These are phyloP conservation scores for Termitomyces sp. DNA, from an alignment of 768 basidiomycete genomes.

Conservation along the genomic window DNA sequence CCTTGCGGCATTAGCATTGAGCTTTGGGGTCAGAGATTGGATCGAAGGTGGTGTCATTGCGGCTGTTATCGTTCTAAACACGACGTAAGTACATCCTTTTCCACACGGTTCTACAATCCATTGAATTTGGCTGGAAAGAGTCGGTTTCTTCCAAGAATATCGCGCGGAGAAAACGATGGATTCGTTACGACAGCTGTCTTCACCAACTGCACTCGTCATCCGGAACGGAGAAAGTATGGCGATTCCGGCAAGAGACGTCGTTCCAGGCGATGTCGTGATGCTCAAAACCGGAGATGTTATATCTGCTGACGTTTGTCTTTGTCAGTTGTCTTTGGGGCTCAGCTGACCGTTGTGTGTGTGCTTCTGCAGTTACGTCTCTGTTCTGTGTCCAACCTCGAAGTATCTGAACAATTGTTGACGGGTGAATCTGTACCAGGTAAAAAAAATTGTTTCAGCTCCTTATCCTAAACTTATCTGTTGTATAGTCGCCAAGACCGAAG, in stretches of 20 bases:
- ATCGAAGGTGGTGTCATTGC: slow-evolving; percentile 48
- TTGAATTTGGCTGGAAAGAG: slow-evolving; percentile 15
- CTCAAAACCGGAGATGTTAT: slow-evolving; percentile 38
- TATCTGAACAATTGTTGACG: slow-evolving; percentile 47
- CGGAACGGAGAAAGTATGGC: slow-evolving; percentile 34
- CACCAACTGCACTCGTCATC: slow-evolving; percentile 40
- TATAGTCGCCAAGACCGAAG: slow-evolving; percentile 34
- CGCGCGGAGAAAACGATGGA: slow-evolving; percentile 47
- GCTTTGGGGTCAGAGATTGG: slow-evolving; percentile 50
- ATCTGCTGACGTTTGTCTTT: slow-evolving; percentile 35
- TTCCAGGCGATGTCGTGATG: slow-evolving; percentile 35
- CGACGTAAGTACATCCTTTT: slow-evolving; percentile 20
- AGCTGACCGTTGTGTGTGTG: background rate
- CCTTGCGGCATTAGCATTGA: slow-evolving; percentile 39
- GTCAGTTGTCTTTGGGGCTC: background rate
- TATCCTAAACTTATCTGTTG: background rate
- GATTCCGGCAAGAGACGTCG: slow-evolving; percentile 37
- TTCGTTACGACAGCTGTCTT: slow-evolving; percentile 40
- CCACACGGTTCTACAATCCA: background rate
- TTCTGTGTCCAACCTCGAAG: slow-evolving; percentile 40
- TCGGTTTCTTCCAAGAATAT: slow-evolving; percentile 45
- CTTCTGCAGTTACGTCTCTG: slow-evolving; percentile 33
- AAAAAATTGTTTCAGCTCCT: background rate
- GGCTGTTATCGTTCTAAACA: slow-evolving; percentile 39
- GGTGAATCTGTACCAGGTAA: slow-evolving; percentile 46